phyloP scores from a whole-genome alignment of 768 basidiomycete species.

The Pholiota microspora region DNA sequence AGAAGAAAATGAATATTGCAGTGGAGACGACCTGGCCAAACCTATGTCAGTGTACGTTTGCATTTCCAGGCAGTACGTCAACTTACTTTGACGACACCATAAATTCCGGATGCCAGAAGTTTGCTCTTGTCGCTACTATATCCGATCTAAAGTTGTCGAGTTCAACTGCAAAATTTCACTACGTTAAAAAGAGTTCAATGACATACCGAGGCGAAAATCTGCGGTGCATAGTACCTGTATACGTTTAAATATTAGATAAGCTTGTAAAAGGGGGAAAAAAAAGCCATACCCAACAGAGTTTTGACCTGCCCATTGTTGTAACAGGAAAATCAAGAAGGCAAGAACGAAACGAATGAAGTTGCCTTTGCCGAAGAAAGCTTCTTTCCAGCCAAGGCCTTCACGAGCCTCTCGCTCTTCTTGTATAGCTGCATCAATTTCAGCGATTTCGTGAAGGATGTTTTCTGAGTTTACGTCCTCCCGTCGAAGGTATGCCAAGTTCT shows the following conservation, averaged over 20 bases:
- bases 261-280: background rate
- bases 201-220: constrained; percentile 66
- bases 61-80: background rate
- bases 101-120: constrained; percentile 72
- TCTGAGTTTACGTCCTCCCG: constrained; percentile 37
- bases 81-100: constrained; percentile 30
- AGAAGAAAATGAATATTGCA: constrained; percentile 60
- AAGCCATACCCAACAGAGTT: constrained; percentile 63
- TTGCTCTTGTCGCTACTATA: constrained; percentile 47
- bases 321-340: constrained; percentile 73
- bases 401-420: constrained; percentile 68
- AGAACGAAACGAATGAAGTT: constrained; percentile 82
- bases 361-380: constrained; percentile 80
- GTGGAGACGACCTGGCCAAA: constrained; percentile 55
- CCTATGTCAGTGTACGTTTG: background rate
- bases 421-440: constrained; percentile 82
- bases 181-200: background rate
- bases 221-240: constrained; percentile 65
- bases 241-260: background rate
- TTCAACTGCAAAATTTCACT: background rate
- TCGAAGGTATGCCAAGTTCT: constrained; percentile 66
- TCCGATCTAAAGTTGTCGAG: constrained; percentile 65
- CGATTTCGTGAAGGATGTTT: constrained; percentile 57
- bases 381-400: constrained; percentile 57
- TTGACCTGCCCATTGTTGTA: constrained; percentile 86